Evolutionary conservation across 1,284 basidiomycete genomes (phyloP), one percentile per base, ranked within the genome.

Genomic region (Coriolopsis trogii): DNA sequence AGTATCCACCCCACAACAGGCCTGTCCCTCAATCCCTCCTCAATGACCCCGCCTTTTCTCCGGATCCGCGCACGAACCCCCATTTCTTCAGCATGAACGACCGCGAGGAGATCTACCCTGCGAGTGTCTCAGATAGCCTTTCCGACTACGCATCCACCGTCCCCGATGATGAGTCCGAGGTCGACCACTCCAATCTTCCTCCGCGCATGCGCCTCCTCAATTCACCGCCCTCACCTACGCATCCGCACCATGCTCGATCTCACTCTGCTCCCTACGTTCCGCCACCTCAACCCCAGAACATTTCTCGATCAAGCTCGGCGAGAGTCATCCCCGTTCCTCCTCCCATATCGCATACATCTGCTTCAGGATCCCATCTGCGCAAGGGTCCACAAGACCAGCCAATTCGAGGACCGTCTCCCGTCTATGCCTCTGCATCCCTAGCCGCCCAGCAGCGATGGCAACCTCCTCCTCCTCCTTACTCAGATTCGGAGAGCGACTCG

Each of bases 31-130:
- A 28, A 29, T 30, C 51, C 12, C 47, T 60, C 43, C 49, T 61
- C 49, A 51, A 67, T 41, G 72, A 74, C 55, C 71, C 71, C 29
- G 71, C 72, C 13, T 74, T 73, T 63, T 69, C 72, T 25, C 50
- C 54, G 33, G 69, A 73, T 61, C 71, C 71, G 25, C 56, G 53
- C 37, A 49, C 51, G 40, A 72, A 73, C 53, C 71, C 69, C 6
- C 59, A 67, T 52, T 70, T 66, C 60, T 61, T 63, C 51, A 59
- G 48, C 51, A 67, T 67, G 63, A 62, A 60, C 49, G 54, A 60
- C 44, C 53, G 46, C 41, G 67, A 67, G 52, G 62, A 67, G 53
- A 63, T 67, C 51, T 55, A 61, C 52, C 63, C 64, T 16, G 55
- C 56, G 9, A 56, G 53, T 23, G 16, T 46, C 34, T 26, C 49